Evolutionary conservation across 805 yeast species (phyloP).

Genomic region (Phaffomyces opuntiae): DNA sequence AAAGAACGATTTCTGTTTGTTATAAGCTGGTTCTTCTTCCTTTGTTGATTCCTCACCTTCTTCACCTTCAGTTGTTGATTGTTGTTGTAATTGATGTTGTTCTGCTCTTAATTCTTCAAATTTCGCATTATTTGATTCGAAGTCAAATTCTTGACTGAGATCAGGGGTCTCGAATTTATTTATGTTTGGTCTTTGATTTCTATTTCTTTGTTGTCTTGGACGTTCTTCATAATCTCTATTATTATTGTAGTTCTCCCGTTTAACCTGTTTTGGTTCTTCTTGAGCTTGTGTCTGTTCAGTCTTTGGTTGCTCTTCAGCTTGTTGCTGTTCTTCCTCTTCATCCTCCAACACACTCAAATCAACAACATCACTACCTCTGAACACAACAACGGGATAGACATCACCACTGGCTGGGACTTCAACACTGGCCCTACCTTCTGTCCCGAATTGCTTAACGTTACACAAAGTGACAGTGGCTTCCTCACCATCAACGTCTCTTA

Average conservation of each 20-base stretch:
- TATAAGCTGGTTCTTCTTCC: slow-evolving; percentile 37
- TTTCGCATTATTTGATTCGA: slow-evolving; percentile 65
- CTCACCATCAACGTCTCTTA: slow-evolving; percentile 83
- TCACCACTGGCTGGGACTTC: slow-evolving; percentile 68
- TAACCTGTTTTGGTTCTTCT: background rate
- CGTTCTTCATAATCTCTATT: too few relatives aligned
- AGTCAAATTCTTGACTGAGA: slow-evolving; percentile 61
- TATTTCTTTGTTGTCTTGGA: slow-evolving; percentile 4
- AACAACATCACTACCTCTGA: slow-evolving; percentile 89
- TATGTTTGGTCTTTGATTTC: slow-evolving; percentile 1
- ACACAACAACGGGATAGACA: slow-evolving; percentile 69
- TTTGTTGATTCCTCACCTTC: slow-evolving; percentile 12
- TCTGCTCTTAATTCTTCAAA: slow-evolving; percentile 42
- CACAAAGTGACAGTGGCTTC: slow-evolving; percentile 82
- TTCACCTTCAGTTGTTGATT: slow-evolving; percentile 16
- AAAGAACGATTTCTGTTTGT: slow-evolving; percentile 81
- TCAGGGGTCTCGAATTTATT: slow-evolving; percentile 18
- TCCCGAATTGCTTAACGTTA: slow-evolving; percentile 78
- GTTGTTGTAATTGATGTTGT: slow-evolving; percentile 2
- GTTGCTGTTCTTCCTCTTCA: slow-evolving; percentile 5
- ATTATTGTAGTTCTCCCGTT: too few relatives aligned
- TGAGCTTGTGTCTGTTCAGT: slow-evolving; percentile 1
- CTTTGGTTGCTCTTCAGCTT: background rate
- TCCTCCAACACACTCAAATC: slow-evolving; percentile 79
- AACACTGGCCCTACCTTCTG: slow-evolving; percentile 80